Evolutionary conservation across 495 filamentous ascomycete species (phyloP), one percentile per base, ranked within the genome.

Genomic region (Margaritispora aquatica): DNA sequence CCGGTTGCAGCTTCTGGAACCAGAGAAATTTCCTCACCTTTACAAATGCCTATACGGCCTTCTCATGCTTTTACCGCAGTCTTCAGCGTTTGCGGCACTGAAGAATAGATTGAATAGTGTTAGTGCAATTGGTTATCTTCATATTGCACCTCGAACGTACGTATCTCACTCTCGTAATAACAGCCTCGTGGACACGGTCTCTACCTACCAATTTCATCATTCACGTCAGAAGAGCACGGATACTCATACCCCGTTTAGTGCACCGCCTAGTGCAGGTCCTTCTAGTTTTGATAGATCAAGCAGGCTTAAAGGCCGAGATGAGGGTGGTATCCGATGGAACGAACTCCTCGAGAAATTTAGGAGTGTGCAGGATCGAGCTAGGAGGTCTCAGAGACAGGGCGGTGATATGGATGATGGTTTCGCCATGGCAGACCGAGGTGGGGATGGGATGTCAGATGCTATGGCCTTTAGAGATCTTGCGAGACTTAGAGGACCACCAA

Each of bases 1-100:
- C 31, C 89, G 95, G 36, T 82, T 99, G 26, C 95, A 99, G 69
- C 85, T 99, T 19, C 86, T 99, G n/a, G 95, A 99, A 69, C 95
- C 95, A 9, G 95, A 97, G 70, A 89, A 88, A 72, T 94, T 94
- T 60, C 95, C 95, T 11, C 89, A 96, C 68, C 79, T 99, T 1
- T 97, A 99, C 75, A 99, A 99, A 76, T 97, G 93, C 71, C 85
- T 99, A 13, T 99, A 97, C 67, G 95, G 95, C 27, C 80, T 99
- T 11, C 77, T 99, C 55, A 99, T 99, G 95, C 86, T 99, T 47
- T 83, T 99, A 15, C 95, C 95, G 1, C 95, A 99, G 72, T 96
- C 91, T 22, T 93, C 92, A 26, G 95, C 95, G 11, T 99, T 99
- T 71, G 93, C 92, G 8, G 92, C 92, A 1, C 78, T 99, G 24